Evolutionary conservation across 768 basidiomycete genomes (phyloP).

Genomic region (Mrakia frigida): DNA sequence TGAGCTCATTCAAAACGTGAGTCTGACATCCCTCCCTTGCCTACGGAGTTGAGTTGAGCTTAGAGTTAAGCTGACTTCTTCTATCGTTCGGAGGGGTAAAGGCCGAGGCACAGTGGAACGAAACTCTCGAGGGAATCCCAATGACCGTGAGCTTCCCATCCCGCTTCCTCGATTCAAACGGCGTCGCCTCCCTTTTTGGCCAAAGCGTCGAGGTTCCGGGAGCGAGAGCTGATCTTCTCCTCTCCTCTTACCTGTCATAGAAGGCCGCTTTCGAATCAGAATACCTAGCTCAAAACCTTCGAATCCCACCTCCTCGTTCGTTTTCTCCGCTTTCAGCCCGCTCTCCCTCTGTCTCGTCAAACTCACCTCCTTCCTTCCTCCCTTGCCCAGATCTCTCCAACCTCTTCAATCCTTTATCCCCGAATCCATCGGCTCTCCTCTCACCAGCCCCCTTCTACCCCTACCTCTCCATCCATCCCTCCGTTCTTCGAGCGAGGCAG

Average conservation of each 20-base stretch:
- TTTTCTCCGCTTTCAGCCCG: background rate
- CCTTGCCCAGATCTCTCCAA: background rate
- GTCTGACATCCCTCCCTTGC: too few relatives aligned
- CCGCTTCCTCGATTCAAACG: too few relatives aligned
- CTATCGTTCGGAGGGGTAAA: background rate
- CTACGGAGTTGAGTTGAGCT: too few relatives aligned
- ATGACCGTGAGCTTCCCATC: background rate
- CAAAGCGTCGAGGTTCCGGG: too few relatives aligned
- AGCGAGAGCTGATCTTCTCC: background rate
- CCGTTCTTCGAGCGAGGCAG: background rate
- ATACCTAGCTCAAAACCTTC: background rate
- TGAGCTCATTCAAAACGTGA: background rate
- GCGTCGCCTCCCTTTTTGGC: too few relatives aligned
- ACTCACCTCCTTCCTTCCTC: background rate
- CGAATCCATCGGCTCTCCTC: background rate
- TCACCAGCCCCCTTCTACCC: background rate
- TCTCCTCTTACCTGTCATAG: background rate
- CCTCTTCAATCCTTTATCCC: background rate
- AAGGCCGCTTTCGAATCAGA: background rate
- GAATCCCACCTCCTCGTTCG: background rate
- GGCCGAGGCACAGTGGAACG: background rate
- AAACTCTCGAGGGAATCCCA: background rate
- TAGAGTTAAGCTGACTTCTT: background rate
- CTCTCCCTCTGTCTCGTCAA: background rate
- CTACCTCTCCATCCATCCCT: background rate